Conservation (phyloP, 208 protist genomes). For the Trypanosoma lewisi region DNA sequence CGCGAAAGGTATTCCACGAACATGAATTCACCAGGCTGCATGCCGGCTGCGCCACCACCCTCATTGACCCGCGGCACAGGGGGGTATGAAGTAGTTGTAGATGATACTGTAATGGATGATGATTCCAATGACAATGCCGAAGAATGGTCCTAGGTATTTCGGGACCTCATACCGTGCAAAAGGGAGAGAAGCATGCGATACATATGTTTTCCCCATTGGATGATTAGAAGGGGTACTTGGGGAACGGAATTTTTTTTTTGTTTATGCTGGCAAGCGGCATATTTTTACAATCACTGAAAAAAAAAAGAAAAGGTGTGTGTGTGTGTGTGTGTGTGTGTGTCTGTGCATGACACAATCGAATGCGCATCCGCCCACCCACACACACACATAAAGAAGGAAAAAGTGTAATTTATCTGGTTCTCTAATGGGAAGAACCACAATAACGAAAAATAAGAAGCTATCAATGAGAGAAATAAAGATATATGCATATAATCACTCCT, state of each 20-base stretch:
- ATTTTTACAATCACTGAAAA: too few relatives aligned
- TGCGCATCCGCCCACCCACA: too few relatives aligned
- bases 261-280: too few relatives aligned
- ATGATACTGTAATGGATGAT: not conserved
- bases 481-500: not conserved
- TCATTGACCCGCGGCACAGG: slow-evolving; percentile 8
- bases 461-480: not conserved
- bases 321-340: too few relatives aligned
- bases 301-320: too few relatives aligned
- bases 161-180: too few relatives aligned
- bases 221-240: too few relatives aligned
- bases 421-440: not conserved
- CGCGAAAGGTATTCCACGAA: not conserved
- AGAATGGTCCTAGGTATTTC: slow-evolving; percentile 5
- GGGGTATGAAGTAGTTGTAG: not conserved
- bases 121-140: not conserved
- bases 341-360: too few relatives aligned
- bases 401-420: not conserved
- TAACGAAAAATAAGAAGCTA: not conserved
- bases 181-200: too few relatives aligned
- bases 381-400: too few relatives aligned
- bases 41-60: slow-evolving; percentile 13
- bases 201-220: too few relatives aligned
- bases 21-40: not conserved
- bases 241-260: too few relatives aligned